These are phyloP conservation scores for Solanum aculeatissimum DNA, from an alignment of 305 asterid species.

Conservation along the genomic window DNA sequence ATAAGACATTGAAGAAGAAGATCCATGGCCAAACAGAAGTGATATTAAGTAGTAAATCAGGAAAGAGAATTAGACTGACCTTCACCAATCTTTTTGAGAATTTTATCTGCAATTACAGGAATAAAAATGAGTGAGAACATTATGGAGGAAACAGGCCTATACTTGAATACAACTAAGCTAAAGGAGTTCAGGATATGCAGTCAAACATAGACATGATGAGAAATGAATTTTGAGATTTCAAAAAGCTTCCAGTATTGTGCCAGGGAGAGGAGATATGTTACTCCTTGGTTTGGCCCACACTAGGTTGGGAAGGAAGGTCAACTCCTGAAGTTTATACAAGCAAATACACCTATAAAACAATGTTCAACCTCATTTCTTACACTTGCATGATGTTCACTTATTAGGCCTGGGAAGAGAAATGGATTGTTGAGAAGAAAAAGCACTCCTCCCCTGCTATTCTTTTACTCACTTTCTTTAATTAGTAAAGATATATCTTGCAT, in stretches of 20 bases:
- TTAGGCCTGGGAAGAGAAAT: neutral
- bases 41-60: neutral
- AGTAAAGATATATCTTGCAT: neutral
- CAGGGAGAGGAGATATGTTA: neutral
- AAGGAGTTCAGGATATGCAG: neutral
- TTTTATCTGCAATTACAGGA: constrained; percentile 35
- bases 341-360: neutral
- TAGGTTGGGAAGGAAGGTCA: neutral
- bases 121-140: neutral
- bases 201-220: neutral
- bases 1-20: neutral
- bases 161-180: neutral
- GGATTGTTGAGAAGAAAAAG: neutral
- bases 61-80: constrained; percentile 13
- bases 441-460: neutral
- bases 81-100: constrained; percentile 38
- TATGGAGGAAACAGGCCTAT: neutral
- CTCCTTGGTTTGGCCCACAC: neutral
- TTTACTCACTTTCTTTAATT: neutral
- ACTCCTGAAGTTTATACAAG: neutral
- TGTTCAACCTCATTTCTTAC: neutral
- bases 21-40: neutral
- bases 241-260: neutral
- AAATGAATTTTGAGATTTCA: neutral
- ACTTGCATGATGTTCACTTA: neutral